Conservation (phyloP, 2,329 filamentous ascomycete genomes). For the Colletotrichum plurivorum region DNA sequence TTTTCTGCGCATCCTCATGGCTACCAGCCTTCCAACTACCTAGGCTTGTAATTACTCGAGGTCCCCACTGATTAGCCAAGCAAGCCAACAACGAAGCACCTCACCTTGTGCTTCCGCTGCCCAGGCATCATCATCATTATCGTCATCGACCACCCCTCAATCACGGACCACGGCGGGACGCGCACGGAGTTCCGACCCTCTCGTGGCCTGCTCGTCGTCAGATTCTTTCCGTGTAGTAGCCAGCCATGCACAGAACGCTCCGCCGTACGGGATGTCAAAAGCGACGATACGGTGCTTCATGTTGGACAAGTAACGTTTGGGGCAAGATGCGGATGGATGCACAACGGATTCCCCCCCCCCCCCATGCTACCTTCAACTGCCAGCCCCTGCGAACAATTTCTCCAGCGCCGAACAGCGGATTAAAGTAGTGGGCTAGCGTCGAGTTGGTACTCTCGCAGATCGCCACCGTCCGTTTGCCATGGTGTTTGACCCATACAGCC, state of each 20-base stretch:
- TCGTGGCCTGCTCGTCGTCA: conserved; percentile 16
- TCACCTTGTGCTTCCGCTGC: background rate
- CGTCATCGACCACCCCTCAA: conserved; percentile 20
- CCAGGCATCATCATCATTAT: conserved; percentile 18
- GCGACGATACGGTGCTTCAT: too few relatives aligned
- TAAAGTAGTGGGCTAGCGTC: conserved; percentile 36
- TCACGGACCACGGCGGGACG: conserved; percentile 9
- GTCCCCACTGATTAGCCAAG: too few relatives aligned
- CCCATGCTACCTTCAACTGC: background rate
- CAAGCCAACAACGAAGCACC: too few relatives aligned
- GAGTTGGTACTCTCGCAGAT: conserved; percentile 22
- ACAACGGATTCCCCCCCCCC: too few relatives aligned
- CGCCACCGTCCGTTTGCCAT: conserved; percentile 22
- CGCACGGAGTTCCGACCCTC: background rate
- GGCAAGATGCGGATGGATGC: too few relatives aligned
- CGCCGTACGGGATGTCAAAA: background rate
- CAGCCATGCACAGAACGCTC: background rate
- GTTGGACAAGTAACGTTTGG: too few relatives aligned
- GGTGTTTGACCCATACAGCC: conserved; percentile 26
- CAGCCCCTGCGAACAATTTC: background rate
- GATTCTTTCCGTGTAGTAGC: background rate
- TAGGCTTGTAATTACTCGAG: too few relatives aligned
- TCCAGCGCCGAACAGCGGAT: conserved; percentile 22
- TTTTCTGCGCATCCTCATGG: conserved; percentile 12
- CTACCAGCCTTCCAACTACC: background rate